Evolutionary conservation across 352 stramenopile species (phyloP).

Genomic region (Phytopythium delawarense): DNA sequence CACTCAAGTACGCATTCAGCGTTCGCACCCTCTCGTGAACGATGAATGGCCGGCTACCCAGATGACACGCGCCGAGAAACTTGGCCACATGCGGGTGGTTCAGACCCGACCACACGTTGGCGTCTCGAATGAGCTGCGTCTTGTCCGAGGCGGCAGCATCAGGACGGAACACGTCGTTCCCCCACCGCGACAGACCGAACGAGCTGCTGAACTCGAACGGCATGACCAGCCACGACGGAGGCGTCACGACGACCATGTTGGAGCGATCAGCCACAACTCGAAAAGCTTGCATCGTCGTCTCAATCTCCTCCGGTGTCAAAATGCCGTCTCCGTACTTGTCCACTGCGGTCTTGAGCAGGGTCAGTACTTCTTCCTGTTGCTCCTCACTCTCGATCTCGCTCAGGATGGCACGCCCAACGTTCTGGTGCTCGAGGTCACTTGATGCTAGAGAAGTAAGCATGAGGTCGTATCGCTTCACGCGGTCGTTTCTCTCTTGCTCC

Average conservation of each 20-base stretch:
- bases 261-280: not conserved
- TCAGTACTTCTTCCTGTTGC: not conserved
- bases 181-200: not conserved
- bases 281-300: not conserved
- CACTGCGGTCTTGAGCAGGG: not conserved
- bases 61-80: constrained; percentile 17
- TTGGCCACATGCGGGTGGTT: constrained; percentile 16
- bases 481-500: not conserved
- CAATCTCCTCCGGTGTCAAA: not conserved
- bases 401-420: not conserved
- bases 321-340: not conserved
- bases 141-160: not conserved
- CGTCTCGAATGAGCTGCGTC: not conserved
- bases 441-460: not conserved
- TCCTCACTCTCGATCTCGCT: not conserved
- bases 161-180: not conserved
- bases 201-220: constrained; percentile 2
- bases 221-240: not conserved
- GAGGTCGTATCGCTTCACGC: not conserved
- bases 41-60: constrained; percentile 3
- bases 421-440: not conserved
- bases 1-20: not conserved
- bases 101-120: not conserved
- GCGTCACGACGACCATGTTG: not conserved
- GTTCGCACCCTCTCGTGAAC: not conserved